These are phyloP conservation scores for Mycena floridula DNA, from an alignment of 768 basidiomycete genomes.

Conservation along the genomic window DNA sequence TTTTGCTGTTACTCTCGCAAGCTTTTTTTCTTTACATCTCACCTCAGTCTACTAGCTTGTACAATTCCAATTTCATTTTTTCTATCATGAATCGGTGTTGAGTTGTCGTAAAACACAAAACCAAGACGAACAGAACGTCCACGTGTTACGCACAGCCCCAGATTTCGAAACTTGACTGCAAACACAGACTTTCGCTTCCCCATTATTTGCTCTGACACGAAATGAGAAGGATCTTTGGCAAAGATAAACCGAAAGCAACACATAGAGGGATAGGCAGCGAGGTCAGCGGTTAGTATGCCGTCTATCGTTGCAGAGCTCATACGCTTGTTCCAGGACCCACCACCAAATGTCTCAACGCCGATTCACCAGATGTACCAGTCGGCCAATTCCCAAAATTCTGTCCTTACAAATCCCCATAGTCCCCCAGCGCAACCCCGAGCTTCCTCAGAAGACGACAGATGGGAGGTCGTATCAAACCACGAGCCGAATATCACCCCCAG, in stretches of 20 bases:
- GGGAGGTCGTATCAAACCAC: constrained; percentile 22
- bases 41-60: constrained; percentile 12
- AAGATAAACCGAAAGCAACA: constrained; percentile 34
- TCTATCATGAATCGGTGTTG: too few relatives aligned
- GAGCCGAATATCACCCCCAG: constrained; percentile 18
- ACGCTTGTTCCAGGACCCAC: constrained; percentile 17
- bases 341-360: constrained; percentile 2
- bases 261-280: constrained; percentile 17
- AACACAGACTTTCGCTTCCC: too few relatives aligned
- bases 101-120: too few relatives aligned
- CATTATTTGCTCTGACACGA: neutral
- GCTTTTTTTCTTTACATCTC: constrained; percentile 13
- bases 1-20: constrained; percentile 9
- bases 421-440: constrained; percentile 7
- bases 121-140: too few relatives aligned
- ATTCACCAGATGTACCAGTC: constrained; percentile 1
- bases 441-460: constrained; percentile 19
- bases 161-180: too few relatives aligned
- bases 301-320: constrained; percentile 14
- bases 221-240: constrained; percentile 45
- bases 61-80: too few relatives aligned
- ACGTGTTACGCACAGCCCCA: too few relatives aligned
- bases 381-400: too few relatives aligned
- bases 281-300: constrained; percentile 11
- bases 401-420: too few relatives aligned